Evolutionary conservation across 2,329 filamentous ascomycete species (phyloP), one percentile per base, ranked within the genome.

Genomic region (Rhytidhysteron rufulum): DNA sequence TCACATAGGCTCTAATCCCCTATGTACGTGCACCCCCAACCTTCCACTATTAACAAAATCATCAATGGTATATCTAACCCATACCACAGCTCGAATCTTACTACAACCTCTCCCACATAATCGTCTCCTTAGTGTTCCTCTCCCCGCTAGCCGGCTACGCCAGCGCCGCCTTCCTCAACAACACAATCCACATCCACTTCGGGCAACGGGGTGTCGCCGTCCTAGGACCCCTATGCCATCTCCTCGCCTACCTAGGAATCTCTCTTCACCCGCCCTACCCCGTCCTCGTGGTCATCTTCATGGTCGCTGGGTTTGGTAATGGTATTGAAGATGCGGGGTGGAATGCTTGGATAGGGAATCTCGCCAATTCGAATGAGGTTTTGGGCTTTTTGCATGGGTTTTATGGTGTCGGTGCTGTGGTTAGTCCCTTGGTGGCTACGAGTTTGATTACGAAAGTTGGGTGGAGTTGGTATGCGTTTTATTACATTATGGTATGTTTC

Each of bases 191-290:
- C 60, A 68, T 82, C 50, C 70, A 67, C 25, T 69, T 80, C 36
- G 86, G 87, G 25, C 85, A 87, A 55, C 76, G 83, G 13, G 86
- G 86, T 8, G 76, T 89, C 8, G 84, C 85, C 9, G 55, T 86
- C 37, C 60, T 88, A 4, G 80, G 74, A 0, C 82, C 85, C 0
- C 43, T 72, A 9, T 79, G 75, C 48, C 83, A 86, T 51, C 56
- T 88, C 7, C 50, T 81, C 18, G 77, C 83, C 15, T 88, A 86
- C 54, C 62, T 84, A 17, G 69, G 83, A 19, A 74, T 86, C 40
- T 73, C 77, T 4, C 64, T 82, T 4, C 85, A 88, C 57, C 85
- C 85, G 1, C 82, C 83, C 0, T 88, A 82, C 52, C 78, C 82
- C 0, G 79, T 80, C 0, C 65, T 89, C 0, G 78, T 85, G 2